Evolutionary conservation across 2,329 filamentous ascomycete species (phyloP), one percentile per base, ranked within the genome.

Genomic region (Bertia moriformis): DNA sequence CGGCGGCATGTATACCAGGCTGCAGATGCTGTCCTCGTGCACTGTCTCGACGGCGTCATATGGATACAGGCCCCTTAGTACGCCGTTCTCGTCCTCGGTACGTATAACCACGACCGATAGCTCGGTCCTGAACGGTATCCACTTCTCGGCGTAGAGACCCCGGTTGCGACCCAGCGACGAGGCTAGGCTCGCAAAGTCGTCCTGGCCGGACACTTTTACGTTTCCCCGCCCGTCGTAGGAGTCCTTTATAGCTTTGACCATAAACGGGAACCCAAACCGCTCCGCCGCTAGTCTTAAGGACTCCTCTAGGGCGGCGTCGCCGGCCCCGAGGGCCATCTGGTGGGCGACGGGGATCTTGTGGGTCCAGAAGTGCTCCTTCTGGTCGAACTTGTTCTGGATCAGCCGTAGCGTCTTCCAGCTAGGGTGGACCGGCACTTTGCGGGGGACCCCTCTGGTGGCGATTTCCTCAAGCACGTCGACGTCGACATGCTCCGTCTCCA

Each of bases 401-500:
- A 81, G 77, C 19, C 85, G 74, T 40, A 96, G 71, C 2, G 88
- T 93, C 60, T 76, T 74, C 82, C 85, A 93, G 43, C 78, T 84
- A 1, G 88, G 87, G 52, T 94, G 77, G 2, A 85, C 69, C 30
- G 76, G 65, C 32, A 82, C 70, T 45, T 59, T 66, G 51, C 64
- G 7, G 7, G 22, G 22, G 3, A 81, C 74, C 22, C 78, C 75
- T 39, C 67, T 63, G 14, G 73, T 72, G 3, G 73, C 75, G 41
- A 95, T 76, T 53, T 93, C 83, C 59, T 94, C 85, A 3, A 95
- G 71, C 18, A 91, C 80, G 39, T 85, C 68, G n/a, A 86, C 91
- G 57, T 95, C 77, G 42, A 95, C 82, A 60, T 95, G 89, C 65
- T 96, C 89, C 46, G 94, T 95, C 60, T 96, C 89, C 13, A 93